A percentile compares a stretch with the other conserved stretches of the same genome.
Evolutionary conservation across 192 early-diverging fungal genomes (phyloP).

Genomic region (Mycoemilia scoparia): DNA sequence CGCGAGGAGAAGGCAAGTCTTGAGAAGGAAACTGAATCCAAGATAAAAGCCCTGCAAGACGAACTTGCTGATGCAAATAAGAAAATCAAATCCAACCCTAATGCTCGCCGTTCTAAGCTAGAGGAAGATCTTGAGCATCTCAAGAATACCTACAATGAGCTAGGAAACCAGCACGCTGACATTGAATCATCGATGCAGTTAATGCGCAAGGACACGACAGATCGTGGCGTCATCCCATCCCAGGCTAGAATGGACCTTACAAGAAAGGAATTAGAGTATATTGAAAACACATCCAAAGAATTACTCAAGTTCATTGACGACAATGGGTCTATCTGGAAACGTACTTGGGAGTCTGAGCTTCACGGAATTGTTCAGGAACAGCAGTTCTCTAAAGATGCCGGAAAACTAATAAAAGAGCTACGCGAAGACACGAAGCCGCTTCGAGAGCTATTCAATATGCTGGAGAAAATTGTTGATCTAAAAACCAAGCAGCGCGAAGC

Average conservation of each 20-base stretch:
- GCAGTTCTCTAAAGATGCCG: conserved; percentile 59
- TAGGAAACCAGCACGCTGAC: conserved; percentile 40
- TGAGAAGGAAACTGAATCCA: too few species aligned
- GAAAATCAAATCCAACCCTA: too few species aligned
- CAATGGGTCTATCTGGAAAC: conserved; percentile 54
- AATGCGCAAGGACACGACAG: conserved; percentile 52
- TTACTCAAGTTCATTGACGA: conserved; percentile 40
- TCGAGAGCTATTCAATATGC: conserved; percentile 34
- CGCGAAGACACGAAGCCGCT: conserved; percentile 43
- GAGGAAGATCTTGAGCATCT: conserved; percentile 34
- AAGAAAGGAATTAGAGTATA: conserved; percentile 26
- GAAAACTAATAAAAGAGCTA: conserved; percentile 47
- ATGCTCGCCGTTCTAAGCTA: conserved; percentile 27
- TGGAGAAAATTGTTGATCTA: conserved; percentile 40
- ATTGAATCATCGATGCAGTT: conserved; percentile 48
- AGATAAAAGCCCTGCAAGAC: too few species aligned
- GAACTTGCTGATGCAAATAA: too few species aligned
- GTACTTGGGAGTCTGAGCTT: conserved; percentile 68
- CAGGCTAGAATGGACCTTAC: conserved; percentile 33
- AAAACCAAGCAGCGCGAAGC: conserved; percentile 28
- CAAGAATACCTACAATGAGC: conserved; percentile 21
- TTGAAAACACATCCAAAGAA: conserved; percentile 31
- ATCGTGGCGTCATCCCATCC: conserved; percentile 43
- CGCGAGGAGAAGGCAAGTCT: too few species aligned
- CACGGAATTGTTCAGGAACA: conserved; percentile 68